Evolutionary conservation across 441 rosid species (phyloP).

Genomic region (Adansonia gregorii): DNA sequence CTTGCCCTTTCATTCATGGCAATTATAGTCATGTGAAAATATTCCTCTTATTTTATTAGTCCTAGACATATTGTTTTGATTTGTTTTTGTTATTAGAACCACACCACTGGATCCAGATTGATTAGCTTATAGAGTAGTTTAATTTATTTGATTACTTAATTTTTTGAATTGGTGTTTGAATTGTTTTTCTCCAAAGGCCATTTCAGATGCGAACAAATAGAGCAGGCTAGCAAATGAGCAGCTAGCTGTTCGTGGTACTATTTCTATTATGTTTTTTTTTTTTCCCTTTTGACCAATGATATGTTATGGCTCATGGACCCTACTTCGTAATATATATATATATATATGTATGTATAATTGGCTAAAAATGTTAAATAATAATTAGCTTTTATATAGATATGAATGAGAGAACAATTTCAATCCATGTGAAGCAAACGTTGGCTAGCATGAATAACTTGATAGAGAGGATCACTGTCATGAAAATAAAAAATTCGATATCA

Average conservation of each 20-base stretch:
- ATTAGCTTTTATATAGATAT: too few relatives aligned
- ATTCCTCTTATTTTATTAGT: slow-evolving; percentile 18
- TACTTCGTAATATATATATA: neutral
- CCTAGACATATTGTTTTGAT: neutral
- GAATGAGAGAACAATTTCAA: too few relatives aligned
- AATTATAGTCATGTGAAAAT: slow-evolving; percentile 34
- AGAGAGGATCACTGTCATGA: too few relatives aligned
- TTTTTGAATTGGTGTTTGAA: neutral
- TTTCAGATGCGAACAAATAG: neutral
- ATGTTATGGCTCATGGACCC: neutral
- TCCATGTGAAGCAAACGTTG: too few relatives aligned
- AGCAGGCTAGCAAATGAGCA: neutral
- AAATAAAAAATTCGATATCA: too few relatives aligned
- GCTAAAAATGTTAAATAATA: too few relatives aligned
- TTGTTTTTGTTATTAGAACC: neutral
- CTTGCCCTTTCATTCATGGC: slow-evolving; percentile 26
- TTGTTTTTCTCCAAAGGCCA: neutral
- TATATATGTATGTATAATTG: neutral
- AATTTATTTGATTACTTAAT: neutral
- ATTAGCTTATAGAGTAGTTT: neutral
- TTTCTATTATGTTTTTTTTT: too few relatives aligned
- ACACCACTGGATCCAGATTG: slow-evolving; percentile 27
- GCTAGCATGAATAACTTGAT: too few relatives aligned
- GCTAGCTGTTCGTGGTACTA: neutral
- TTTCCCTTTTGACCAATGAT: too few relatives aligned